These are phyloP conservation scores for Podospora didyma DNA, from an alignment of 495 filamentous ascomycete genomes.

Conservation along the genomic window DNA sequence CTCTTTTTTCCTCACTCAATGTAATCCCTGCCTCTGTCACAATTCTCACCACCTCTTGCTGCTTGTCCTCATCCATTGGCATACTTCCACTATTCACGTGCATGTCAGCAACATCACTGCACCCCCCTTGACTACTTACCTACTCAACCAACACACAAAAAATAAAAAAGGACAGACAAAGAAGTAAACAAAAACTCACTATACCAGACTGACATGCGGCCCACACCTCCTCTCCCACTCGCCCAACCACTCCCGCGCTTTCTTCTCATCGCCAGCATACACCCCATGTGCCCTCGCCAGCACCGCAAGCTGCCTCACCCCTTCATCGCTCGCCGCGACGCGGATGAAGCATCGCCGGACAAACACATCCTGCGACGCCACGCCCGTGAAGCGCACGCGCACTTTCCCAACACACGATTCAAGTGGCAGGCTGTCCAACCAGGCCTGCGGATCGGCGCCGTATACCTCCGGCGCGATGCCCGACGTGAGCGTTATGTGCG, in stretches of 20 bases:
- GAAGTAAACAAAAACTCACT: conserved; percentile 18
- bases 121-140: too few relatives aligned
- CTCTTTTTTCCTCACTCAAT: too few relatives aligned
- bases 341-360: conserved; percentile 25
- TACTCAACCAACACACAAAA: too few relatives aligned
- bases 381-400: conserved; percentile 14
- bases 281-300: conserved; percentile 23
- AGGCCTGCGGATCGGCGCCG: conserved; percentile 18
- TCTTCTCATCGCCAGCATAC: conserved; percentile 7
- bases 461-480: conserved; percentile 18
- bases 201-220: conserved; percentile 30
- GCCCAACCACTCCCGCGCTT: conserved; percentile 23
- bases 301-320: conserved; percentile 16
- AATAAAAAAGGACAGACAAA: not conserved
- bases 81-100: conserved; percentile 20
- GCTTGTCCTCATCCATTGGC: conserved; percentile 14
- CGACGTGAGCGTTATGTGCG: conserved; percentile 31
- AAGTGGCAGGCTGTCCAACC: conserved; percentile 22
- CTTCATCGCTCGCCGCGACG: conserved; percentile 17
- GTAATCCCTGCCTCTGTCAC: conserved; percentile 22
- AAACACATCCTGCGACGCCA: conserved; percentile 23
- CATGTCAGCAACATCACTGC: too few relatives aligned
- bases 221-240: conserved; percentile 21
- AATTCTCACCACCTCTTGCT: conserved; percentile 13
- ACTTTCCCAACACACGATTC: not conserved